Conservation (phyloP, 179 eudicot genomes). For the Vitellaria paradoxa region DNA sequence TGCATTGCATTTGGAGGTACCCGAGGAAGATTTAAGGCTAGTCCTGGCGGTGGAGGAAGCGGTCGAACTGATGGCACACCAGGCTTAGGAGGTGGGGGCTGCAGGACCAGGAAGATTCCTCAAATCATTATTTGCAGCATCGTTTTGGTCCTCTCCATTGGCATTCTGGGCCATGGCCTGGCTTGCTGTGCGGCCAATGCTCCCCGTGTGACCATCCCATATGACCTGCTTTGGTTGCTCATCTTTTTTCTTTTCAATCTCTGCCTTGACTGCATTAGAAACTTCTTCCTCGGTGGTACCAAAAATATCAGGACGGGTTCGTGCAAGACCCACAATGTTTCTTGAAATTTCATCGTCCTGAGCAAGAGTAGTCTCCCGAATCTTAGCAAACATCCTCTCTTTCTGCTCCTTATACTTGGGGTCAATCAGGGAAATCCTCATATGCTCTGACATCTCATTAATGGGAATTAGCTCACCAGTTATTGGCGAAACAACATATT, state of each 20-base stretch:
- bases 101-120: constrained; percentile 81
- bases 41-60: constrained; percentile 80
- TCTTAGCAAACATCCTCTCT: constrained; percentile 98
- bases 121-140: constrained; percentile 38
- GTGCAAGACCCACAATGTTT: constrained; percentile 89
- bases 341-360: constrained; percentile 88
- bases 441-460: constrained; percentile 95
- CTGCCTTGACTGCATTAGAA: constrained; percentile 90
- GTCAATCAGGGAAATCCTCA: constrained; percentile 93
- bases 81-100: constrained; percentile 78
- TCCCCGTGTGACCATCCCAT: constrained; percentile 98
- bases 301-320: constrained; percentile 94
- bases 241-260: constrained; percentile 89
- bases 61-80: constrained; percentile 73
- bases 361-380: constrained; percentile 94
- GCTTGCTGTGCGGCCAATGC: constrained; percentile 93
- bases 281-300: constrained; percentile 99
- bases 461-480: constrained; percentile 82
- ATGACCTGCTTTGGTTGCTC: constrained; percentile 98
- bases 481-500: constrained; percentile 80
- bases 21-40: constrained; percentile 77
- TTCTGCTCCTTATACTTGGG: constrained; percentile 97
- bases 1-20: constrained; percentile 52
- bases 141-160: constrained; percentile 64
- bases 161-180: constrained; percentile 86